Conservation (phyloP, 768 basidiomycete genomes). For the Pleurotus giganteus region DNA sequence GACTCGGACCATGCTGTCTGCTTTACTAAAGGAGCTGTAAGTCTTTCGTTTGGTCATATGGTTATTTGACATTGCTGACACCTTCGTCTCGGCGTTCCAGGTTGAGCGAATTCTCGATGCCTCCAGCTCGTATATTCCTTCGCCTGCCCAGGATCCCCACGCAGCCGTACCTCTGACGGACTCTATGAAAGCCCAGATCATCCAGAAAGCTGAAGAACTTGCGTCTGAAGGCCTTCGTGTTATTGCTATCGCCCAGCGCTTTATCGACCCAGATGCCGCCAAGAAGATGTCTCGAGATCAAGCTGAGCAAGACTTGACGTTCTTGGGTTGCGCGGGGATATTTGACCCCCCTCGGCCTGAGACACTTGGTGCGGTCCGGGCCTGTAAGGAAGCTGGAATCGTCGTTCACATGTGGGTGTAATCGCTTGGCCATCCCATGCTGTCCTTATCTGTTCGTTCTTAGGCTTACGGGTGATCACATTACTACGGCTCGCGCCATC, state of each 20-base stretch:
- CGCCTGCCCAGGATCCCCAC: constrained; percentile 20
- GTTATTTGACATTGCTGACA: neutral
- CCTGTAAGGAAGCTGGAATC: constrained; percentile 51
- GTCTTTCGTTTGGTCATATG: constrained; percentile 10
- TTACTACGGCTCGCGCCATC: constrained; percentile 52
- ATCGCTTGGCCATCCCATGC: neutral
- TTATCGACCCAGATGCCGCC: constrained; percentile 18
- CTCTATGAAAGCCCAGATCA: constrained; percentile 19
- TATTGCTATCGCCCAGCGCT: constrained; percentile 32
- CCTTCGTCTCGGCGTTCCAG: constrained; percentile 11
- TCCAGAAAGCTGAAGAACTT: constrained; percentile 28
- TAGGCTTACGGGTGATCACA: constrained; percentile 55
- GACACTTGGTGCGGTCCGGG: constrained; percentile 47
- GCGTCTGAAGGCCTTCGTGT: constrained; percentile 40
- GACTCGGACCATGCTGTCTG: constrained; percentile 19
- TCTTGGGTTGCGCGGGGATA: constrained; percentile 56
- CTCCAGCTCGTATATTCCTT: constrained; percentile 32
- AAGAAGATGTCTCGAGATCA: constrained; percentile 35
- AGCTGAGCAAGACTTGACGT: constrained; percentile 44
- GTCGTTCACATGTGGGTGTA: constrained; percentile 40
- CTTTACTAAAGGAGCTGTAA: constrained; percentile 36
- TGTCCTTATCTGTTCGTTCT: constrained; percentile 12
- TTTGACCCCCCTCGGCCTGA: constrained; percentile 58
- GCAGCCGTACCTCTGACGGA: constrained; percentile 26
- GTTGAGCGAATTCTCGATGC: constrained; percentile 50